Base-by-base conservation (phyloP, 306 rosid genomes). In the Potentilla sterilis region DNA sequence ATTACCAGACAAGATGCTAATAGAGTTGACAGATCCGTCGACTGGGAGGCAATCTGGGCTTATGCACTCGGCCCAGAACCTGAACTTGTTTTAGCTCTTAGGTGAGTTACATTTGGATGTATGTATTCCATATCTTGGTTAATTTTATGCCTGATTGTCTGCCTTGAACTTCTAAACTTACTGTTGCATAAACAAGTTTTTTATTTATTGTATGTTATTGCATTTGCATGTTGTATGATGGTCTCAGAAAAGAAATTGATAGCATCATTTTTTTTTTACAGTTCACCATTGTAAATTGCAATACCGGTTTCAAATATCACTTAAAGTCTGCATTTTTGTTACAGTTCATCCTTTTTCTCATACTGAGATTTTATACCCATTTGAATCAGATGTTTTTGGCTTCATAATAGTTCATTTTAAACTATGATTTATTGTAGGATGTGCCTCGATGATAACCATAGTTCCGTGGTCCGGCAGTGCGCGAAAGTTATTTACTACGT, bases 1-100 rank as follows among this genome's bases (percentile, higher is more conserved):
- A 73, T 78, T 81, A 55, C 79, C 35, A n/a, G 77, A 70, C 74
- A 65, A 54, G 72, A 66, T 72, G 85, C 81, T 78, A 76, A 69
- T 75, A 76, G 78, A 71, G 79, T 55, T n/a, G 81, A 83, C 74
- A 85, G 79, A 69, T 83, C 85, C 84, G 74, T 76, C 74, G 97
- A 92, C 81, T 90, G 95, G 97, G 91, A 86, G 75, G 97, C 99
- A 71, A 67, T 95, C 77, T 95, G 99, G 99, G 95, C 97, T 73
- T 95, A 81, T 80, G 87, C 89, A 69, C 92, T 95, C 64, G 99
- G 99, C 73, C 97, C 99, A 62, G 96, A 95, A 85, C 97, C 99
- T 73, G 97, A 95, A 84, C 99, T 95, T 6, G 84, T 84, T 69
- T 88, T 92, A 78, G 82, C 99, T 43, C 89, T 95, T 8, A 92